Percentiles rank a stretch among this genome's conserved stretches.
These are phyloP conservation scores for Lactarius sp. DNA, from an alignment of 768 basidiomycete species.

Conservation along the genomic window DNA sequence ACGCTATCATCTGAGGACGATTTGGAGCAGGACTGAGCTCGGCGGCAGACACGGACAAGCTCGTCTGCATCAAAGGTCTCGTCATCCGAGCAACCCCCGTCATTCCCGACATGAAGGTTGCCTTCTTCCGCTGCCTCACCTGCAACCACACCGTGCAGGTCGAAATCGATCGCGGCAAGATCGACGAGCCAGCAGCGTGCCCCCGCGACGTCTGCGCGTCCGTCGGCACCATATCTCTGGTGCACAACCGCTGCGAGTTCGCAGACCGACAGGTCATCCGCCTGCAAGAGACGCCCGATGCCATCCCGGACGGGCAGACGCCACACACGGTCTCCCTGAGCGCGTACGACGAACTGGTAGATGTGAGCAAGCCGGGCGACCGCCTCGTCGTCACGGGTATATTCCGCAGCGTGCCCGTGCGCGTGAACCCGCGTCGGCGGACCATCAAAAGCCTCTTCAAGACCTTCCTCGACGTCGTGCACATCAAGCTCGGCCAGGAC, in stretches of 20 bases:
- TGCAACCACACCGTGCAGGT: constrained; percentile 97
- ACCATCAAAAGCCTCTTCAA: constrained; percentile 95
- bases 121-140: constrained; percentile 95
- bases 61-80: constrained; percentile 92
- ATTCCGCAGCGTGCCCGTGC: constrained; percentile 91
- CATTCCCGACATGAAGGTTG: constrained; percentile 98
- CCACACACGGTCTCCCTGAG: constrained; percentile 96
- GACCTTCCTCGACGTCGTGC: constrained; percentile 94
- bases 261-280: constrained; percentile 94
- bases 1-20: neutral
- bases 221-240: constrained; percentile 86
- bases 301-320: constrained; percentile 96
- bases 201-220: constrained; percentile 90
- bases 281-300: constrained; percentile 96
- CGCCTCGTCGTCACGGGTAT: constrained; percentile 88
- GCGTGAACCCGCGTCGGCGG: constrained; percentile 87
- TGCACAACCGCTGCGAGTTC: constrained; percentile 97
- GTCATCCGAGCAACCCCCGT: constrained; percentile 97
- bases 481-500: constrained; percentile 69
- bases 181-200: constrained; percentile 87
- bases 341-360: constrained; percentile 98
- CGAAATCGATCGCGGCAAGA: constrained; percentile 97
- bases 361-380: constrained; percentile 94
- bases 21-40: neutral
- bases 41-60: constrained; percentile 88